Conservation (phyloP, 2,329 filamentous ascomycete genomes). For the Trichoderma sp. region DNA sequence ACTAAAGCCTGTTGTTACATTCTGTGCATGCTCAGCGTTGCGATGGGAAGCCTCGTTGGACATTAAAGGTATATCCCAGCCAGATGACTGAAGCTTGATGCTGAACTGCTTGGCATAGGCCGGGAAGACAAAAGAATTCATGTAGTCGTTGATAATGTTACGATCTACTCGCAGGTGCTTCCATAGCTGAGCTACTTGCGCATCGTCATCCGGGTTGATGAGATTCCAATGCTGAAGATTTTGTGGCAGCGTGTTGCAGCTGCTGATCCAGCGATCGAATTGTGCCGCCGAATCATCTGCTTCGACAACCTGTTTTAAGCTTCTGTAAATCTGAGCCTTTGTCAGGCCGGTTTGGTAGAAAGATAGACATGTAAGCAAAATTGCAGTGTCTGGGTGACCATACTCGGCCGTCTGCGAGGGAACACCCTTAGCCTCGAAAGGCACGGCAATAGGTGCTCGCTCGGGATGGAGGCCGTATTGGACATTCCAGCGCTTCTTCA, state of each 20-base stretch:
- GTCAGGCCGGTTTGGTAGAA: conserved; percentile 67
- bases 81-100: conserved; percentile 63
- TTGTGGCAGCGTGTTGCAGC: conserved; percentile 43
- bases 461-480: conserved; percentile 60
- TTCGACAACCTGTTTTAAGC: conserved; percentile 52
- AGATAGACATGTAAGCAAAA: conserved; percentile 64
- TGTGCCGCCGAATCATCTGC: conserved; percentile 55
- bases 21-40: background rate
- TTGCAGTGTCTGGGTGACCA: conserved; percentile 66
- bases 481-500: conserved; percentile 68
- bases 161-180: conserved; percentile 50
- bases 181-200: conserved; percentile 55
- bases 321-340: conserved; percentile 49
- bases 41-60: background rate
- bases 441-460: conserved; percentile 63
- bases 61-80: conserved; percentile 65
- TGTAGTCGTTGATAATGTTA: conserved; percentile 58
- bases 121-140: conserved; percentile 67
- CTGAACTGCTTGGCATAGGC: conserved; percentile 65
- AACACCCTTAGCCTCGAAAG: conserved; percentile 44
- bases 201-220: conserved; percentile 61
- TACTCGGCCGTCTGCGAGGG: conserved; percentile 65
- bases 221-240: conserved; percentile 53
- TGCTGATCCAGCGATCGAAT: conserved; percentile 44
- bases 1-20: conserved; percentile 66